A percentile compares a stretch with the other conserved stretches of the same genome.
Evolutionary conservation across 2,329 filamentous ascomycete species (phyloP).

Genomic region (Cladosporium austrohemisphaericum): DNA sequence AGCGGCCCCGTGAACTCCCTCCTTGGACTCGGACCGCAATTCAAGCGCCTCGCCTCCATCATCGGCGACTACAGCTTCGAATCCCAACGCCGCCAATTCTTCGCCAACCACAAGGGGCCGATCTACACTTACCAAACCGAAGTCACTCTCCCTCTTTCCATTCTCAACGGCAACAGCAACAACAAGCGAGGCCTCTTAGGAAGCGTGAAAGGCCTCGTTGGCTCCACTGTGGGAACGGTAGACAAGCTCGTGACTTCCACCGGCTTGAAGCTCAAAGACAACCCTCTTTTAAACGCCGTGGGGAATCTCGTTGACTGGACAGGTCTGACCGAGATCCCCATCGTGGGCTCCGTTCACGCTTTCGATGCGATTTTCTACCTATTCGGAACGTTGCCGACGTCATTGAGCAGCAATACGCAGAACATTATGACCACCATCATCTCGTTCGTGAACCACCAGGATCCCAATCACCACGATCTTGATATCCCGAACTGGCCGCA

Average conservation of each 20-base stretch:
- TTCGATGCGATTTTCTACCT: conserved; percentile 18
- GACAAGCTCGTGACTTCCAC: no score
- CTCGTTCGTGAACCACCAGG: conserved; percentile 18
- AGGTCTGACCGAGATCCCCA: conserved; percentile 7
- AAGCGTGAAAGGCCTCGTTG: no score
- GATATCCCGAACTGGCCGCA: conserved; percentile 17
- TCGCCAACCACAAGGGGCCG: background rate
- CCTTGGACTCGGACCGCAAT: conserved; percentile 15
- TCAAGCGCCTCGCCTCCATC: conserved; percentile 18
- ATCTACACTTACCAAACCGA: conserved; percentile 17
- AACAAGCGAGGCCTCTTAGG: no score
- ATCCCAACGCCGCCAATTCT: conserved; percentile 16
- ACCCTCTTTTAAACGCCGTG: no score
- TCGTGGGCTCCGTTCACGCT: conserved; percentile 20
- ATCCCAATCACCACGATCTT: conserved; percentile 17
- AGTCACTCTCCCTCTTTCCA: conserved; percentile 12
- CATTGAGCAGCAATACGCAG: conserved; percentile 11
- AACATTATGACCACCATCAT: conserved; percentile 16
- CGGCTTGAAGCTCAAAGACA: no score
- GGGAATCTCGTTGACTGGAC: no score
- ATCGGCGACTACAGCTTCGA: conserved; percentile 21
- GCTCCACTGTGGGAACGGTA: background rate
- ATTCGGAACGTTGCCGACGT: conserved; percentile 16
- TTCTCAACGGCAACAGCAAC: background rate
- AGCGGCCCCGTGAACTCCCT: conserved; percentile 13